Evolutionary conservation across 1,284 basidiomycete genomes (phyloP), one percentile per base, ranked within the genome.

Genomic region (Chiua sp.): DNA sequence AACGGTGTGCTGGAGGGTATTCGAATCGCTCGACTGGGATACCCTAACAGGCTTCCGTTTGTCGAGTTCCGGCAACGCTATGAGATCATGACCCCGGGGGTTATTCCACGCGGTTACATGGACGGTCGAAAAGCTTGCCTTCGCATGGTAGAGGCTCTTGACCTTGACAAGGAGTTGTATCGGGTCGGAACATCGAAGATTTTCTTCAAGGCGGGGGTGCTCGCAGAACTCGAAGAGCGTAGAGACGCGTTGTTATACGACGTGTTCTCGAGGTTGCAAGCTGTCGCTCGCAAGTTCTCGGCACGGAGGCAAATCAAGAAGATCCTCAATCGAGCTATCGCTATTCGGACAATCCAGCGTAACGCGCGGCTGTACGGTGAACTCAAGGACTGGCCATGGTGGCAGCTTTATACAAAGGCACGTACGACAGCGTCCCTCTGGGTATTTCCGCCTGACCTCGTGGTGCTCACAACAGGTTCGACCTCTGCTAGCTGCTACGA

Each of bases 1-100:
- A 99, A 99, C 75, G 98, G 98, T 89, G 98, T 99, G 0, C 84
- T 99, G 32, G 98, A 99, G 77, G 98, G 98, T 50, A 99, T 99
- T 69, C 92, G 98, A 58, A 99, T 99, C 65, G 98, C 98, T 13
- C 90, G 98, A 52, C 85, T 98, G 4, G 98, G 98, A 8, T 99
- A 98, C 74, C 98, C 98, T 0, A 99, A 99, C 75, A 85, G 98
- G 42, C 84, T 98, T 1, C 94, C 96, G 3, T 99, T 99, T 75
- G 90, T 95, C 65, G 98, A 99, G 75, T 99, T 99, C 81, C 88
- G 96, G 28, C 94, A 96, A 68, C 91, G 98, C 12, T 99, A 99
- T 72, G 98, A 98, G 73, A 90, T 98, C 18, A 86, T 99, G 61
- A 96, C 96, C 0, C 96, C 96, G 1, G 94, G 93, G 7, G 89